A percentile compares a stretch with the other conserved stretches of the same genome.
These are phyloP conservation scores for Fusarium duplospermum DNA, from an alignment of 2,329 filamentous ascomycete genomes.

Conservation along the genomic window DNA sequence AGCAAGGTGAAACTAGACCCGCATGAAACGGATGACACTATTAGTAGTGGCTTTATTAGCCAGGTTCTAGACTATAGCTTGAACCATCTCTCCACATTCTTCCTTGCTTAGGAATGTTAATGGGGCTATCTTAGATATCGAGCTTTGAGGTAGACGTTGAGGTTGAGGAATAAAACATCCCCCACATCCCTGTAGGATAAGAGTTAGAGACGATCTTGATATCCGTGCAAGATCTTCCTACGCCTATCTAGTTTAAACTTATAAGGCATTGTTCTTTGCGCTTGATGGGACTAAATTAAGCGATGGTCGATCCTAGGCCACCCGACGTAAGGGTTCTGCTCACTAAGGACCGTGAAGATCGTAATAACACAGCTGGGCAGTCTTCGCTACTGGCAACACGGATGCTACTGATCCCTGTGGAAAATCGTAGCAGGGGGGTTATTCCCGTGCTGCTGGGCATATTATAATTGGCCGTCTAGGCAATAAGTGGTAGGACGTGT, in stretches of 20 bases:
- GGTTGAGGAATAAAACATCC: neutral
- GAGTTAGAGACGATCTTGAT: neutral
- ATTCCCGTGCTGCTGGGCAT: conserved; percentile 32
- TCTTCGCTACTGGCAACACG: conserved; percentile 27
- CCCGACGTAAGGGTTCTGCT: conserved; percentile 12
- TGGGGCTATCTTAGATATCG: neutral
- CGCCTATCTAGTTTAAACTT: neutral
- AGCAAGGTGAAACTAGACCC: neutral
- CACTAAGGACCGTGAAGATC: neutral
- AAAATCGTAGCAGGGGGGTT: conserved; percentile 23
- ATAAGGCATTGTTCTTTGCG: neutral
- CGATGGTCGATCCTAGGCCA: neutral
- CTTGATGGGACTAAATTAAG: neutral
- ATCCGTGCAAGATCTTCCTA: neutral
- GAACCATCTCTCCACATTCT: neutral
- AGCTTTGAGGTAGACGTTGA: neutral
- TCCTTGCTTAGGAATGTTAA: neutral
- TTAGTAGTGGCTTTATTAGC: neutral
- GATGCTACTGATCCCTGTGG: conserved; percentile 17
- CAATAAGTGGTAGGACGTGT: conserved; percentile 23
- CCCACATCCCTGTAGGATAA: neutral
- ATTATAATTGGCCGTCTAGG: conserved; percentile 21
- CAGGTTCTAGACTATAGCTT: neutral
- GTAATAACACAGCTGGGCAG: neutral
- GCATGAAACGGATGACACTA: neutral